Evolutionary conservation across 441 rosid species (phyloP), one percentile per base, ranked within the genome.

Genomic region (Kokia cookei): DNA sequence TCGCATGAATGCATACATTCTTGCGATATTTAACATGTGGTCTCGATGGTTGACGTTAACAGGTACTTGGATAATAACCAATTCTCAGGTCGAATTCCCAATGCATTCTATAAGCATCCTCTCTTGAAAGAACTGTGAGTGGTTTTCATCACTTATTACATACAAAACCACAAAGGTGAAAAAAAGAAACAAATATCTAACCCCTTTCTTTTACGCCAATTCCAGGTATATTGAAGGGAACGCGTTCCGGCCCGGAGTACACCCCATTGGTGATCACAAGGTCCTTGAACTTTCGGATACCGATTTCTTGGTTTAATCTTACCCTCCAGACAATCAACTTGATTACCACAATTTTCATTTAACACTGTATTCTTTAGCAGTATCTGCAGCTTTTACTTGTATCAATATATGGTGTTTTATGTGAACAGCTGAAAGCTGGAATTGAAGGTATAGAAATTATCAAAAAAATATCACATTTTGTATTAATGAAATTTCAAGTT

Each of bases 51-150:
- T 14, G 22, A 61, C 70, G 48, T 75, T 78, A 75, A 74, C 82
- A 87, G 93, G 84, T 90, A 86, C 81, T 82, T 90, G 82, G 96
- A 90, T 84, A 90, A 90, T 81, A 90, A 90, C 80, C 96, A 87
- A 73, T 90, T 89, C 69, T 78, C 89, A 0, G 96, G 93, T 69
- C 84, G 93, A 73, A 87, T 90, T 57, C 88, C 91, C 1, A 89
- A 84, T 69, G 84, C 86, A 48, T 85, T 87, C 77, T 90, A 90
- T 79, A 89, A 86, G 82, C 96, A 89, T 73, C 76, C 90, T 26
- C 84, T 86, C 86, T 84, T 90, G 84, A 90, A 89, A 84, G 95
- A 90, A 79, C 81, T 90, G 95, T 90, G 79, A 84, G 93, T 87
- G 70, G 54, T 55, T 73, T 74, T 27, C 43, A 12, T 72, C 15